Evolutionary conservation across 169 alveolate genomes (phyloP), one percentile per base, ranked within the genome.

Genomic region (Condylostoma magnum): DNA sequence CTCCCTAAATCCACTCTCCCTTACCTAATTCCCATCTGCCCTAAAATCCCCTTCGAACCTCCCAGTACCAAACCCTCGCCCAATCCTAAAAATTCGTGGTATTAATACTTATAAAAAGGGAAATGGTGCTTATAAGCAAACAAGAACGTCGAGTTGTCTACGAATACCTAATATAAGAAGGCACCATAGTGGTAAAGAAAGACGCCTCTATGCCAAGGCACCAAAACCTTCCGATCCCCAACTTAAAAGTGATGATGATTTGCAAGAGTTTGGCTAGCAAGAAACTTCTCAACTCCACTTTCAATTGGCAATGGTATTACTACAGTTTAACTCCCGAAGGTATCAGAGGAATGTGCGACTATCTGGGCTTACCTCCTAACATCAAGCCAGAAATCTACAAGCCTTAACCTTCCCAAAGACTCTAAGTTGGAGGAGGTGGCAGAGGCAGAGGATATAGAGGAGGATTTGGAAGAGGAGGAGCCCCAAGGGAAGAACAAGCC

Each of bases 251-350:
- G 3, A 74, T 80, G 89, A 84, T 84, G 91, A 50, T 80, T 27
- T 65, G 83, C 65, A 84, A 84, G 54, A 68, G 81, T 4, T 66
- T 84, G 36, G 75, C 71, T 53, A 80, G 86, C 43, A 84, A 67
- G 63, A 81, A 84, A 20, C 69, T 69, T 44, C 66, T 76, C 12
- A 57, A 53, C 18, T 85, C 63, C 46, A 77, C 56, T 51, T 84
- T 80, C 89, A 74, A 79, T 74, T 84, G 91, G 91, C 87, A 80
- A 54, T 84, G 86, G 86, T 69, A 57, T 53, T 84, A 84, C 84
- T 84, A 78, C 84, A 53, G 74, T 44, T 47, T 84, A 70, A 84
- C 63, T 51, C 70, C 75, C 68, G 80, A 84, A 53, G 91, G 91
- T 30, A 85, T 84, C 8, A 63, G 54, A 44, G 82, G 57, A 55